Evolutionary conservation across 441 rosid genomes (phyloP), one percentile per base, ranked within the genome.

Genomic region (Isatis lusitanica): DNA sequence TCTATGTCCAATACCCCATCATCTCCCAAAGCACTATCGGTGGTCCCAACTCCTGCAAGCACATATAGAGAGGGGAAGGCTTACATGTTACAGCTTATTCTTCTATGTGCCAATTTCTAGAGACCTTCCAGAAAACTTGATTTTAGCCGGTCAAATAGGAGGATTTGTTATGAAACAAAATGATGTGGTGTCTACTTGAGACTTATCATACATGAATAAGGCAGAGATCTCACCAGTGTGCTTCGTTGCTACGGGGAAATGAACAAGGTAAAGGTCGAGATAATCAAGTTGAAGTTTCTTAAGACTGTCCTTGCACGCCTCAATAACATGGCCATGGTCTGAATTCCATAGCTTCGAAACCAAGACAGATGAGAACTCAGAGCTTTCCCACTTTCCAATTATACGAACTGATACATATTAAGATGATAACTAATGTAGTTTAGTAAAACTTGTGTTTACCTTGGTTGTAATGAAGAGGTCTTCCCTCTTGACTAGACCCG

Each of bases 401-500:
- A 61, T 7, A 7, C 39, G 5, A 52, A 7, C 46, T 47, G 6
- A 51, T 52, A 40, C 4, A 15, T 24, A 46, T 24, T 18, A 16
- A 61, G 35, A 35, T 43, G 21, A 63, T 21, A 52, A 33, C 52
- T 8, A 16, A 35, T 4, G 33, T 26, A 5, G 26, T 35, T 28
- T 0, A 30, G 36, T 3, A 65, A 69, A 68, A 31, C 21, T 31
- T 24, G 39, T 53, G 63, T 71, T 68, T 36, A 78, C 97, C 96
- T 94, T 94, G 46, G 98, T 90, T 1, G 97, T 92, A 75, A 94
- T 82, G 80, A 90, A 94, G 78, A 94, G 87, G 13, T 94, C 98
- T 78, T 91, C 93, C 75, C 98, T 81, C 83, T 86, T 86, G 53
- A 94, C 93, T 70, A 94, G 80, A 33, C 97, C 92, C 0, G 78